These are phyloP conservation scores for Musa beccarii DNA, from an alignment of 176 grass and related monocot genomes.

Conservation along the genomic window DNA sequence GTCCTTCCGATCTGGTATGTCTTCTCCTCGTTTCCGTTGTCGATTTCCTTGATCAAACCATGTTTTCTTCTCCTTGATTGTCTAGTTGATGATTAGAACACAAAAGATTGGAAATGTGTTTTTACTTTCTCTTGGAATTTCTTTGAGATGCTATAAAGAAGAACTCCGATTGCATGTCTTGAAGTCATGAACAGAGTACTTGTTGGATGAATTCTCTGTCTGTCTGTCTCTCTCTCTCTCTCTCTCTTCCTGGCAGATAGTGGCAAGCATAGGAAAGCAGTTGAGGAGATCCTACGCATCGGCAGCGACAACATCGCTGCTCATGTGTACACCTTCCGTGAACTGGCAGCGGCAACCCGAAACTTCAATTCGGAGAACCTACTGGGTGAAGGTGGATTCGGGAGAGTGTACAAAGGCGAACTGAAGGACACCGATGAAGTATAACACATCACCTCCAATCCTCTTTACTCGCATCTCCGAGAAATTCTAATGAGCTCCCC, in stretches of 20 bases:
- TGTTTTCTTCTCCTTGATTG: not conserved
- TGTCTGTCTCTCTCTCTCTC: too few relatives aligned
- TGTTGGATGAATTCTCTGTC: too few relatives aligned
- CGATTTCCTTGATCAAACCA: not conserved
- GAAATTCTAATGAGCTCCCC: not conserved
- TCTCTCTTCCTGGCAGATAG: not conserved
- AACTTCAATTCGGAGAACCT: slow-evolving; percentile 4
- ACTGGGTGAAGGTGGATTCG: slow-evolving; percentile 7
- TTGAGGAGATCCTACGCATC: not conserved
- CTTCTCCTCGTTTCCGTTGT: not conserved
- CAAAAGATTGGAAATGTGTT: not conserved
- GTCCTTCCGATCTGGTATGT: not conserved
- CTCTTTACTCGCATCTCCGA: not conserved
- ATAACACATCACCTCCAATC: not conserved
- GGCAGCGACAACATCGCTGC: not conserved
- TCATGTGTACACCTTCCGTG: not conserved
- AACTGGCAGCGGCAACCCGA: not conserved
- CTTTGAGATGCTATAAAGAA: too few relatives aligned
- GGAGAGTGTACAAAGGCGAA: slow-evolving; percentile 1
- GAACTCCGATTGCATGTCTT: too few relatives aligned
- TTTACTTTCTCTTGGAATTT: too few relatives aligned
- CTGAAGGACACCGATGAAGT: slow-evolving; percentile 1
- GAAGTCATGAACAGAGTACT: too few relatives aligned
- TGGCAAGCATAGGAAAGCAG: not conserved
- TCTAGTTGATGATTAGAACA: not conserved